Evolutionary conservation across 177 flowering plant genomes (phyloP), one percentile per base, ranked within the genome.

Genomic region (Vitis hybrid): DNA sequence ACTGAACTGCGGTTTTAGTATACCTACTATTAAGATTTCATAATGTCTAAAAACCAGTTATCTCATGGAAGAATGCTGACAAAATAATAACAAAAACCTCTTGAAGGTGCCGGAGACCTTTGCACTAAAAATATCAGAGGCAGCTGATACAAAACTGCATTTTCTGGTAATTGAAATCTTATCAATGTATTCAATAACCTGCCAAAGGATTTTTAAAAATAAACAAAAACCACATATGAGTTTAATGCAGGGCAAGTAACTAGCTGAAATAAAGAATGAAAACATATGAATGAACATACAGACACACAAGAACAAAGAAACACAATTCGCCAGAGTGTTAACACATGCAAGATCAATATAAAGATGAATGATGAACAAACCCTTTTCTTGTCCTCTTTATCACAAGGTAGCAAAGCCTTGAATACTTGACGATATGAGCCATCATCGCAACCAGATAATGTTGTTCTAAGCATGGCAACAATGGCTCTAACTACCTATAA

Each of bases 41-140:
- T 14, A 6, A 5, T 62, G 2, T n/a, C 50, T 34, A 62, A 34
- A 19, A 62, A 4, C 64, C 51, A 62, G 30, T 61, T 18, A 52
- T 10, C 3, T 10, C 34, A 11, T 26, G 60, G 14, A 30, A 21
- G 12, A 15, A 56, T 10, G 2, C 11, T 11, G 50, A 10, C 2
- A 3, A 57, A 60, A 10, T 13, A 30, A 5, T 60, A 70, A 77
- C 17, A 56, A 74, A 70, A 67, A 94, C 98, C 98, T 92, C 79
- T 89, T 94, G 75, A 94, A 88, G 83, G 97, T 89, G 74, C 98
- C 97, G 51, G 98, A 94, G 70, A 94, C 73, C 80, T 94, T 94
- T 66, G 97, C 93, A 56, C 79, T 79, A 58, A 94, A 94, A 48
- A 92, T 88, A 77, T 92, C 95, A 68, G 71, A 1, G n/a, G 97